phyloP scores from a whole-genome alignment of 139 green algal genomes.

The Marvania coccoides region DNA sequence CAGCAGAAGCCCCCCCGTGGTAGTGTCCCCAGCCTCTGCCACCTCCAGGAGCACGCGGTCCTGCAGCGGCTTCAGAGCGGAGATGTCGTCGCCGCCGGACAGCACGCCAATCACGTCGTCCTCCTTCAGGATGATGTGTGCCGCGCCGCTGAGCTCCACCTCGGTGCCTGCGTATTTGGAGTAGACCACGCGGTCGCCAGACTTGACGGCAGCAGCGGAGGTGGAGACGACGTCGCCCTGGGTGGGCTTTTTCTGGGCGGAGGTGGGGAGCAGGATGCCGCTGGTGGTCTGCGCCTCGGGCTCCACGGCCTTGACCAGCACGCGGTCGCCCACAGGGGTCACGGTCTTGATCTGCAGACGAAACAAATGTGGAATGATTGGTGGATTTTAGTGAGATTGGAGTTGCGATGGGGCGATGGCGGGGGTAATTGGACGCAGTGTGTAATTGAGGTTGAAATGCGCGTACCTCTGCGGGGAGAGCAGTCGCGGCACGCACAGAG shows the following conservation, averaged over 20 bases:
- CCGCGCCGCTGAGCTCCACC: slow-evolving; percentile 60
- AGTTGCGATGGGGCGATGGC: too few relatives aligned
- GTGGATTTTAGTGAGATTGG: too few relatives aligned
- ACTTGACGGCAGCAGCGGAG: slow-evolving; percentile 36
- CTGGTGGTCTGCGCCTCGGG: slow-evolving; percentile 73
- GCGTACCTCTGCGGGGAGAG: slow-evolving; percentile 21
- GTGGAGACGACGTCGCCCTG: slow-evolving; percentile 46
- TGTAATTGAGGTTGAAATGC: not conserved
- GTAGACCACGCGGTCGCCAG: slow-evolving; percentile 88
- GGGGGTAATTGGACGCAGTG: not conserved
- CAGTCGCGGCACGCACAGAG: slow-evolving; percentile 17
- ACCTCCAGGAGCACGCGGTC: slow-evolving; percentile 52
- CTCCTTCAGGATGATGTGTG: slow-evolving; percentile 85
- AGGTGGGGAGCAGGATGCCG: slow-evolving; percentile 85
- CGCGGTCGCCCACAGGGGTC: slow-evolving; percentile 74
- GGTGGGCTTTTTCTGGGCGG: slow-evolving; percentile 76
- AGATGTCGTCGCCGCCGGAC: slow-evolving; percentile 34
- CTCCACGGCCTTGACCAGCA: slow-evolving; percentile 79
- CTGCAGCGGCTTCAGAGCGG: slow-evolving; percentile 48
- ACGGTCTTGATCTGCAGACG: slow-evolving; percentile 62
- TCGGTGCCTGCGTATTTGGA: slow-evolving; percentile 94
- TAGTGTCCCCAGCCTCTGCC: slow-evolving; percentile 63
- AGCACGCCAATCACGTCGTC: slow-evolving; percentile 62
- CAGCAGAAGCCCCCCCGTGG: slow-evolving; percentile 79
- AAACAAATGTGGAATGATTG: not conserved